Base-by-base conservation (phyloP, 805 yeast genomes). In the Priceomyces castillae region DNA sequence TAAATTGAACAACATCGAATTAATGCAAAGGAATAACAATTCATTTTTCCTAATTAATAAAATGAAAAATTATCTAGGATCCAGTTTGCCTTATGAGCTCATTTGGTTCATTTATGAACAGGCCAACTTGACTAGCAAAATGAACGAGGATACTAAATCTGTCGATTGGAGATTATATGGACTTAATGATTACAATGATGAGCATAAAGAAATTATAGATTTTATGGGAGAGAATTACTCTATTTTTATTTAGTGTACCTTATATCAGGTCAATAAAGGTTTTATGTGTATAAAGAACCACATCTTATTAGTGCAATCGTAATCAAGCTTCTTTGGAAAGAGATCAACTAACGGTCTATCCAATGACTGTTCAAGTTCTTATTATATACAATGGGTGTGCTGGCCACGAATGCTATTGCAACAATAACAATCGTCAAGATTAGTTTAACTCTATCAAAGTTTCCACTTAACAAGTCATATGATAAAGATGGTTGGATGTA, bases 401-500 rank as follows among this genome's bases (percentile, higher is more conserved):
- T 61, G n/a, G 76, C 53, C 4, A 73, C 48, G 37, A 78, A 78
- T 0, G 70, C 70, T 0, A 69, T 59, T 1, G 78, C 42, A 37
- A 90, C 67, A 0, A 74, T 69, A 0, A 64, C 61, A 2, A 90
- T 73, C 1, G 96, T 86, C 4, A 71, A 48, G 5, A 84, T 37
- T 35, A 92, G 73, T 51, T 81, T 83, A 11, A 68, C 57, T 55
- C 80, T 84, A 53, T 84, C 88, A 58, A 94, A 94, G 40, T 74
- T 71, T 23, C 73, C 65, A 19, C 82, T 77, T 59, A 92, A 72
- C 40, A 79, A 71, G 64, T 92, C 99, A 64, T 87, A 90, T 31
- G 88, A 86, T 34, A 78, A 78, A 0, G 97, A 87, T 0, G 98
- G 97, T 40, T 84, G 77, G 14, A 86, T 73, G 44, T 80, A 72